Evolutionary conservation across 495 filamentous ascomycete species (phyloP), one percentile per base, ranked within the genome.

Genomic region (Lasiosphaeria miniovina): DNA sequence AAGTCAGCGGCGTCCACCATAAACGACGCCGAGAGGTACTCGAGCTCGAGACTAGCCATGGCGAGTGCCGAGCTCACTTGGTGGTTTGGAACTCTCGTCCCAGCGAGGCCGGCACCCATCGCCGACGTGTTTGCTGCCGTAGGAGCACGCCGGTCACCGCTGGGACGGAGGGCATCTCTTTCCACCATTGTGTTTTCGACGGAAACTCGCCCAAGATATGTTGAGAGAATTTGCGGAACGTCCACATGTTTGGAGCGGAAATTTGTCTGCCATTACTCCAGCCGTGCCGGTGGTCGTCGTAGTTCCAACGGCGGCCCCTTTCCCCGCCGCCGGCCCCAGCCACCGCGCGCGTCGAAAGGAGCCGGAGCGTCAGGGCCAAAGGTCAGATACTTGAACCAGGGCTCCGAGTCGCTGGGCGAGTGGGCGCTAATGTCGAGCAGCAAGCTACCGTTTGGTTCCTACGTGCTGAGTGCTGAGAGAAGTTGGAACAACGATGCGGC

Each of bases 401-500:
- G 69, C 59, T 70, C 61, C 50, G 66, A 71, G 59, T 71, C 72
- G 58, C 69, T 75, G 48, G 66, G 71, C 58, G 72, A 71, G 57
- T 74, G 65, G 59, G 73, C 62, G 65, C 75, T 73, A 54, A 75
- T 74, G 62, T 76, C 75, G 55, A 77, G 69, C 50, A 67, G 53
- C 61, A 76, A 71, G 54, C 64, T 61, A 63, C 65, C 58, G 43
- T 62, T 61, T 50, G 66, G 68, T 52, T 74, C 69, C 72, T 69
- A 76, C 55, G 57, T 66, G 62, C 71, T 70, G 62, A 76, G 70
- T 64, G 62, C 58, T 24, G 66, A 71, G 60, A 75, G 70, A 40
- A 75, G 64, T 61, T 67, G 60, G 57, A 63, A 54, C 61, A 77
- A 69, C 35, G 68, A 55, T 52, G 67, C 60, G 55, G 60, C 71